Percentiles rank a stretch among this genome's conserved stretches.
These are phyloP conservation scores for Phytopythium mirpurense DNA, from an alignment of 352 stramenopile species.

Conservation along the genomic window DNA sequence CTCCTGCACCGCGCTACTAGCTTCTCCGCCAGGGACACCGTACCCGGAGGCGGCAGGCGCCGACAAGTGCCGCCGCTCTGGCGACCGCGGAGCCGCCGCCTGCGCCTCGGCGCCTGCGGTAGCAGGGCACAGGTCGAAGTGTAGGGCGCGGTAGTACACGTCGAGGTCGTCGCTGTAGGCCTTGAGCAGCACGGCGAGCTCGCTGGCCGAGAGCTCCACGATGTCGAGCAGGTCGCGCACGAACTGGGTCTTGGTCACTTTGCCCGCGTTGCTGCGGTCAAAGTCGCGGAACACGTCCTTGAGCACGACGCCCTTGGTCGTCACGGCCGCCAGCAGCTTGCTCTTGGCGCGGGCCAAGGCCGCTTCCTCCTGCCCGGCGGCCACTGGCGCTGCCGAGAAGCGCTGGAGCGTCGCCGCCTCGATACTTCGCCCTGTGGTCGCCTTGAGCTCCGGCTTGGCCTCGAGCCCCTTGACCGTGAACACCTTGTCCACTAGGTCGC, in stretches of 20 bases:
- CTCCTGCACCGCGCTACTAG: constrained; percentile 29
- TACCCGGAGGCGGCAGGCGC: constrained; percentile 16
- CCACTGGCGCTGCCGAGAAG: constrained; percentile 15
- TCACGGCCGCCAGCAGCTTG: constrained; percentile 58
- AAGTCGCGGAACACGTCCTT: constrained; percentile 88
- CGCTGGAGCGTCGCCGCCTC: constrained; percentile 19
- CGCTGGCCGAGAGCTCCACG: constrained; percentile 36
- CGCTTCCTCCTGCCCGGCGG: constrained; percentile 21
- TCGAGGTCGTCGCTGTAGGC: constrained; percentile 69
- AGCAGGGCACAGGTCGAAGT: constrained; percentile 59
- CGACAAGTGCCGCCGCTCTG: constrained; percentile 48
- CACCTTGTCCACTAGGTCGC: constrained; percentile 80
- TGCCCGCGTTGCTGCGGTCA: constrained; percentile 76
- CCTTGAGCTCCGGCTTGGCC: constrained; percentile 39
- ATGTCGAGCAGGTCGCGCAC: constrained; percentile 66
- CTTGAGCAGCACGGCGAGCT: constrained; percentile 61
- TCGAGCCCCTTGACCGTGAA: constrained; percentile 78
- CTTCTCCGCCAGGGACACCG: constrained; percentile 1
- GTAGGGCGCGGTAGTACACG: constrained; percentile 72
- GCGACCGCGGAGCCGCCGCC: constrained; percentile 29
- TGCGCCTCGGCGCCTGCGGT: constrained; percentile 21
- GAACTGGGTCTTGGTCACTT: constrained; percentile 80
- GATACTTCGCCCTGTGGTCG: neutral
- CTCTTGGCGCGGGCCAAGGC: constrained; percentile 34
- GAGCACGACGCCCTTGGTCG: constrained; percentile 77